Base-by-base conservation (phyloP, 1,139 yeast genomes). In the Meyerozyma sp. region DNA sequence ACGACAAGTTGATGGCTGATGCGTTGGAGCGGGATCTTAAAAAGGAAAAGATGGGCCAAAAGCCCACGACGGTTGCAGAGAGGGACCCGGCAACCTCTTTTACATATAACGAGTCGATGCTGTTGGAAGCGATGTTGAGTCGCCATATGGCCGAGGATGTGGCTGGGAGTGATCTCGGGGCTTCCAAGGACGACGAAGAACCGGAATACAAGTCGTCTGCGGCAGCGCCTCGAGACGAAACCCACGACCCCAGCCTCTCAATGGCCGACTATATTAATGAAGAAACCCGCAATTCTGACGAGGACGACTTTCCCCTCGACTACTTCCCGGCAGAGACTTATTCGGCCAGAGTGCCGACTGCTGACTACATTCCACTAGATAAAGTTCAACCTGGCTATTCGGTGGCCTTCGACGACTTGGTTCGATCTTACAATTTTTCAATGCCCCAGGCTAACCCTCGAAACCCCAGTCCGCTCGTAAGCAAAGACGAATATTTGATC, bases 11-110 rank as follows among this genome's bases (percentile, higher is more conserved):
- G 42, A 91, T 93, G 77, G 82, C 93, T 3, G 98, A 93, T 63
- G 98, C 98, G 0, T 68, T 93, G 44, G 98, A 91, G 63, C 73
- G 98, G 54, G 98, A 93, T 58, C 67, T 91, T 59, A 90, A 90
- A 62, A 83, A 88, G 57, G 97, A 91, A 55, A 62, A 68, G 40
- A 46, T 68, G 30, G 73, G 73, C 42, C 85, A 80, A 50, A 62
- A 64, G 4, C 74, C 88, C 2, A 82, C 91, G 0, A 83, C 93
- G 2, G 65, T 66, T 25, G 76, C 90, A 4, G 62, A 68, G 16
- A 59, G 67, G 42, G 88, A 82, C 48, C 88, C 91, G 0, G 81
- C 91, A 0, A 55, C 77, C 32, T 77, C 85, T 2, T 84, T 85
- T 59, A 59, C 66, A 26, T 83, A 74, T 52, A 81, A 77, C 53